Percentiles rank a stretch among this genome's conserved stretches.
Evolutionary conservation across 345 rosid genomes (phyloP).

Genomic region (Ceriops decandra): DNA sequence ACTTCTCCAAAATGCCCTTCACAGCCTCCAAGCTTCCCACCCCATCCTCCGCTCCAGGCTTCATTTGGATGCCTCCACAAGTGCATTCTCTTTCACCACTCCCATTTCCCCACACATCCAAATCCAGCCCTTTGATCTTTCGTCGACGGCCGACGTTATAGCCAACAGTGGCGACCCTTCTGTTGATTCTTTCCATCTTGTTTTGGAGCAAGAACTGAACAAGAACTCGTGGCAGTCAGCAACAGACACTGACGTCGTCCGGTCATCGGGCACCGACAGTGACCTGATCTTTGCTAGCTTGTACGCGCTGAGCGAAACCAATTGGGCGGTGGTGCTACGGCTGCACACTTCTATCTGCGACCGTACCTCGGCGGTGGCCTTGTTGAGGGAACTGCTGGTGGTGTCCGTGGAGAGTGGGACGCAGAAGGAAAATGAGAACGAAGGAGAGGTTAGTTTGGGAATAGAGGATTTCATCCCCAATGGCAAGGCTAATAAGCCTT

Average conservation of each 20-base stretch:
- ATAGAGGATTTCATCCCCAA: slow-evolving; percentile 72
- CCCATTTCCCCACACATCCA: slow-evolving; percentile 38
- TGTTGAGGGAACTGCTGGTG: slow-evolving; percentile 46
- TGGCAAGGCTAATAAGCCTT: slow-evolving; percentile 65
- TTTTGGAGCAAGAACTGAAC: slow-evolving; percentile 74
- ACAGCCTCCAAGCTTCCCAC: slow-evolving; percentile 52
- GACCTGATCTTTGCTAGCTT: slow-evolving; percentile 47
- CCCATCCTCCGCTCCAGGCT: slow-evolving; percentile 72
- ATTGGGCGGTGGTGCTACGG: slow-evolving; percentile 53
- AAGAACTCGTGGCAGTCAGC: slow-evolving; percentile 48
- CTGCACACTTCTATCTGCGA: slow-evolving; percentile 69
- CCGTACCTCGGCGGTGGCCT: slow-evolving; percentile 57
- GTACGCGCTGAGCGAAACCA: slow-evolving; percentile 41
- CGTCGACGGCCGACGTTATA: slow-evolving; percentile 45
- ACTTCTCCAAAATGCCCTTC: slow-evolving; percentile 48
- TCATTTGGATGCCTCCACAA: slow-evolving; percentile 42
- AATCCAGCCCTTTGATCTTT: slow-evolving; percentile 45
- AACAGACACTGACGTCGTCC: too few species aligned
- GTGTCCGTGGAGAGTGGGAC: slow-evolving; percentile 24
- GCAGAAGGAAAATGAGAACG: slow-evolving; percentile 16
- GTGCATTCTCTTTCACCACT: slow-evolving; percentile 57
- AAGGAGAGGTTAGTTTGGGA: slow-evolving; percentile 37
- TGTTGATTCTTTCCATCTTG: slow-evolving; percentile 35
- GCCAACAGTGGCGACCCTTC: slow-evolving; percentile 14
- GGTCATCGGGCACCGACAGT: slow-evolving; percentile 15